phyloP scores from a whole-genome alignment of 1,284 basidiomycete genomes.

The Heterobasidion irregulare region DNA sequence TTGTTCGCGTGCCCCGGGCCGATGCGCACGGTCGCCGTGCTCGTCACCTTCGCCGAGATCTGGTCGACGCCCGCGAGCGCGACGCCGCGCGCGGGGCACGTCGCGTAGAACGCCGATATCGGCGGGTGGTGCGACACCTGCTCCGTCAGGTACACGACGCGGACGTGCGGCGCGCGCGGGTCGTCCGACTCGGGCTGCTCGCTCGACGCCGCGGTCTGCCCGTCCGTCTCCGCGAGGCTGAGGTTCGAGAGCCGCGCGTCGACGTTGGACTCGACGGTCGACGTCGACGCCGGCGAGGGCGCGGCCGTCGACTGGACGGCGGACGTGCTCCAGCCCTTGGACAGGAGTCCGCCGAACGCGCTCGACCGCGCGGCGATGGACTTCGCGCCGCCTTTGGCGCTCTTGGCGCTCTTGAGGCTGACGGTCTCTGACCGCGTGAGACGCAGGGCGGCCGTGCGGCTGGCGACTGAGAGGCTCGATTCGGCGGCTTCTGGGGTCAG shows the following conservation, averaged over 20 bases:
- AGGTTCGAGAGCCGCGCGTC: slow-evolving; percentile 53
- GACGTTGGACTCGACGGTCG: slow-evolving; percentile 34
- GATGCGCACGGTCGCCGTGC: slow-evolving; percentile 71
- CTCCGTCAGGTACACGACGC: slow-evolving; percentile 69
- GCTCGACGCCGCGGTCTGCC: slow-evolving; percentile 8
- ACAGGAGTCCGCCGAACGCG: neutral
- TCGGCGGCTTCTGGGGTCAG: slow-evolving; percentile 24
- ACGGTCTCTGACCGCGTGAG: slow-evolving; percentile 36
- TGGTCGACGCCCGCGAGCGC: slow-evolving; percentile 83
- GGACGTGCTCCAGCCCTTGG: slow-evolving; percentile 36
- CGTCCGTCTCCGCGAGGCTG: slow-evolving; percentile 34
- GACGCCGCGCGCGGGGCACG: slow-evolving; percentile 66
- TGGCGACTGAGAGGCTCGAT: slow-evolving; percentile 4
- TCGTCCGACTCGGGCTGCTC: slow-evolving; percentile 2
- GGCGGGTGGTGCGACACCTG: slow-evolving; percentile 97
- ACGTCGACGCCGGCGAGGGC: slow-evolving; percentile 13
- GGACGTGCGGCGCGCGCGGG: slow-evolving; percentile 28
- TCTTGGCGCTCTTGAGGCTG: slow-evolving; percentile 44
- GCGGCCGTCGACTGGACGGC: slow-evolving; percentile 34
- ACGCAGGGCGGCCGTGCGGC: slow-evolving; percentile 20
- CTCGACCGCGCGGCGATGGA: neutral
- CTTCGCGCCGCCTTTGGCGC: slow-evolving; percentile 31
- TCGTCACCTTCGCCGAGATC: slow-evolving; percentile 85
- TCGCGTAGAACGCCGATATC: slow-evolving; percentile 82
- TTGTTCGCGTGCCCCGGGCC: slow-evolving; percentile 79